Evolutionary conservation across 495 filamentous ascomycete species (phyloP), one percentile per base, ranked within the genome.

Genomic region (Neurospora sp.): DNA sequence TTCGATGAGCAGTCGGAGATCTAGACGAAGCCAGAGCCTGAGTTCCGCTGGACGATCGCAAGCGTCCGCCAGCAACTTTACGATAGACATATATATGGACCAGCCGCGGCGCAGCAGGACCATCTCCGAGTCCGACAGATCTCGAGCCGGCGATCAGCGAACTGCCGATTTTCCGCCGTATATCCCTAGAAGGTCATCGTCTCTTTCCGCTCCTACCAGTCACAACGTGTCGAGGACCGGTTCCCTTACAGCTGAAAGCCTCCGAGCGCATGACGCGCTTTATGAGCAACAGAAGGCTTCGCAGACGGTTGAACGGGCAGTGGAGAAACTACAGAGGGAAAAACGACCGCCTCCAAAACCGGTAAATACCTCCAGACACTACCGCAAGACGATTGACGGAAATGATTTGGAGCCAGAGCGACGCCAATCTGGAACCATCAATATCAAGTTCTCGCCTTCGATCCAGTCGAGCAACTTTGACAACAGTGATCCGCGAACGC

Each of bases 121-220:
- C 20, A 77, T 80, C 31, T 86, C 87, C 8, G 82, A 86, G 73
- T 85, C 86, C 0, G 83, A 86, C 35, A 82, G 84, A 4, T 84
- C 84, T 27, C 81, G 79, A 42, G 78, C 78, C 10, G 85, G 84
- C 14, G 86, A 86, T 37, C 82, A 83, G 74, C 79, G 86, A n/a
- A 88, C 86, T 0, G 87, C 87, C 72, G 87, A 88, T 75, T 88
- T 83, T 60, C 87, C 86, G 12, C 91, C 91, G n/a, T 79, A 84
- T 20, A 87, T 93, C 71, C 90, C 89, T 9, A 77, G 81, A 20
- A 86, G 90, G 41, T 88, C 87, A 74, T 91, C 91, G 5, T 92
- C 91, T 14, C 86, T 93, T 20, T 92, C 91, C 23, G 91, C 91
- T 4, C 90, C 90, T 6, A 92, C 91, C 2, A 93, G 90, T 74